A percentile compares a stretch with the other conserved stretches of the same genome.
Evolutionary conservation across 2,329 filamentous ascomycete species (phyloP).

Genomic region (Aspergillus neoniger): DNA sequence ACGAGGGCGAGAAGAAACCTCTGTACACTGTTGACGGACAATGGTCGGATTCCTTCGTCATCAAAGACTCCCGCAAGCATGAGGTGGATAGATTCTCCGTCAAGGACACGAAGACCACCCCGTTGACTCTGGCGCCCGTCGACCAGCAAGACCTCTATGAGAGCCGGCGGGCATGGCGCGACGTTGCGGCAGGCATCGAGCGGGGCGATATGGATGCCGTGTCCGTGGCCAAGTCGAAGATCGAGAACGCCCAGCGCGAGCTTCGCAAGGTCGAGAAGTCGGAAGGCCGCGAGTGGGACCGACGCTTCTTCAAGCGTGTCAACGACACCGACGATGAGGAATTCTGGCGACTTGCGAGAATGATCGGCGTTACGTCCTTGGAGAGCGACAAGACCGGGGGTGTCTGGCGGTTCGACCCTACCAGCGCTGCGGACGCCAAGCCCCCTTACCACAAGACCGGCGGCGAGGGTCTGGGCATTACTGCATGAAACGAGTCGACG

Average conservation of each 20-base stretch:
- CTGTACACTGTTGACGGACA: conserved; percentile 81
- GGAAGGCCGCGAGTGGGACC: conserved; percentile 76
- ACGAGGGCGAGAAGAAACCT: conserved; percentile 66
- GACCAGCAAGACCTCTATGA: conserved; percentile 85
- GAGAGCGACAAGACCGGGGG: conserved; percentile 69
- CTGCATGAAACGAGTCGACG: background rate
- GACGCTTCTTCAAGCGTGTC: conserved; percentile 71
- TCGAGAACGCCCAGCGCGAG: conserved; percentile 84
- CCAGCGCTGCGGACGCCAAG: conserved; percentile 50
- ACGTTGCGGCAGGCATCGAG: conserved; percentile 78
- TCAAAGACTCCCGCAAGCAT: conserved; percentile 65
- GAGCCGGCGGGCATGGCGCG: conserved; percentile 82
- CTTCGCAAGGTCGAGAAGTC: conserved; percentile 71
- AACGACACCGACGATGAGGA: conserved; percentile 40
- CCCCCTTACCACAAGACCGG: conserved; percentile 47
- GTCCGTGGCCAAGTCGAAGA: conserved; percentile 77
- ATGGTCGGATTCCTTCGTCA: conserved; percentile 81
- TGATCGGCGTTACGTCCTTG: conserved; percentile 44
- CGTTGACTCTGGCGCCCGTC: conserved; percentile 70
- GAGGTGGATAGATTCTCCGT: conserved; percentile 64
- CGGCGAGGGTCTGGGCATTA: conserved; percentile 42
- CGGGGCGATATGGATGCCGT: conserved; percentile 82
- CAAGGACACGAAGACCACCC: conserved; percentile 59
- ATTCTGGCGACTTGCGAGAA: conserved; percentile 47
- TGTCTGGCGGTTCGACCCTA: conserved; percentile 67